phyloP scores from a whole-genome alignment of 2,329 filamentous ascomycete genomes.

The Cladosporium sp. region DNA sequence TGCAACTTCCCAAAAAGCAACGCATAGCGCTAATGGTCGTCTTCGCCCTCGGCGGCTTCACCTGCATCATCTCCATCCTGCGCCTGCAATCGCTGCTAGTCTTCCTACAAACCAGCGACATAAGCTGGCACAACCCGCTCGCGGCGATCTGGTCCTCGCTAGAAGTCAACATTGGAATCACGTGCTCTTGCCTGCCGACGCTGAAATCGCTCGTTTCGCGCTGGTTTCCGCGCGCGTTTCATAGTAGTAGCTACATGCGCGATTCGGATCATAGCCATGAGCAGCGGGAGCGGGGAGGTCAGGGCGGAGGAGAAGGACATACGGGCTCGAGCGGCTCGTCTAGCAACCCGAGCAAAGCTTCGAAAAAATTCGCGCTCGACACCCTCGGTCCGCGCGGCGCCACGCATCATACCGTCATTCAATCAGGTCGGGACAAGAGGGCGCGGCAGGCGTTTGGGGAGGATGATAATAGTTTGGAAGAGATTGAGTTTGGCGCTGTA shows the following conservation, averaged over 20 bases:
- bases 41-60: conserved; percentile 31
- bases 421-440: not conserved
- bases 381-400: not conserved
- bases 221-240: conserved; percentile 33
- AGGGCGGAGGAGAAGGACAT: not conserved
- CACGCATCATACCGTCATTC: not conserved
- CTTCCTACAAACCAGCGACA: conserved; percentile 23
- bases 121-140: conserved; percentile 29
- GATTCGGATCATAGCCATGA: conserved; percentile 7
- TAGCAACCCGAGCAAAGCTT: not conserved
- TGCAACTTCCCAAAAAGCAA: conserved; percentile 31
- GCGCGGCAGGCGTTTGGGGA: not conserved
- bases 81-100: conserved; percentile 28
- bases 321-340: not conserved
- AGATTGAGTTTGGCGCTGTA: conserved; percentile 3
- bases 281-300: not conserved
- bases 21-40: conserved; percentile 33
- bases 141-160: conserved; percentile 34
- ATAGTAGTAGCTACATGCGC: conserved; percentile 3
- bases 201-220: conserved; percentile 35
- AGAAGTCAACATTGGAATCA: conserved; percentile 34
- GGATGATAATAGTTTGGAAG: conserved; percentile 1
- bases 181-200: conserved; percentile 35
- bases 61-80: conserved; percentile 31
- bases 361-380: not conserved